A percentile compares a stretch with the other conserved stretches of the same genome.
These are phyloP conservation scores for Erucastrum elatum DNA, from an alignment of 345 rosid species.

Conservation along the genomic window DNA sequence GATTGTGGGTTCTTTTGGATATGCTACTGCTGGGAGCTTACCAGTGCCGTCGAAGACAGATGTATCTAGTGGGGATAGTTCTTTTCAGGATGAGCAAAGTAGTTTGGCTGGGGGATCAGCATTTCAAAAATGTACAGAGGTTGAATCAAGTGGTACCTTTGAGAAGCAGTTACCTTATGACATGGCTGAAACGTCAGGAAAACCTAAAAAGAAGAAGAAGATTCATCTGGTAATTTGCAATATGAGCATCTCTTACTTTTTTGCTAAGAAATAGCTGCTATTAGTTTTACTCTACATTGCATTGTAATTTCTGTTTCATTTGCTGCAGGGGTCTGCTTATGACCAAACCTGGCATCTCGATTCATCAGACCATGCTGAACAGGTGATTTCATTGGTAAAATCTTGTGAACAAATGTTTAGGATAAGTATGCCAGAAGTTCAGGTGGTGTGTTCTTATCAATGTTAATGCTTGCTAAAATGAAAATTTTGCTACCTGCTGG, in stretches of 20 bases:
- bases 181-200: slow-evolving; percentile 70
- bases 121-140: slow-evolving; percentile 74
- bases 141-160: slow-evolving; percentile 70
- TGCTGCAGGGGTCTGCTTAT: slow-evolving; percentile 72
- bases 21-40: slow-evolving; percentile 54
- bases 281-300: slow-evolving; percentile 20
- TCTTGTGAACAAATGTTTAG: slow-evolving; percentile 8
- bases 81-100: slow-evolving; percentile 94
- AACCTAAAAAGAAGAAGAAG: slow-evolving; percentile 92
- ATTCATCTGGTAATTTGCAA: slow-evolving; percentile 62
- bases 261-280: slow-evolving; percentile 10
- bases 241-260: slow-evolving; percentile 28
- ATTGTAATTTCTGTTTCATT: slow-evolving; percentile 30
- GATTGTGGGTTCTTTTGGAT: slow-evolving; percentile 59
- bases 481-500: slow-evolving; percentile 12
- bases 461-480: slow-evolving; percentile 15
- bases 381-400: slow-evolving; percentile 49
- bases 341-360: slow-evolving; percentile 84
- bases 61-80: slow-evolving; percentile 96
- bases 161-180: slow-evolving; percentile 73
- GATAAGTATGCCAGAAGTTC: slow-evolving; percentile 2
- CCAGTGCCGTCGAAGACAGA: slow-evolving; percentile 65
- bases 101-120: slow-evolving; percentile 72
- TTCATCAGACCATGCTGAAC: slow-evolving; percentile 62
- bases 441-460: slow-evolving; percentile 13